Conservation (phyloP, 1,139 yeast species). For the Diutina ranongensis region DNA sequence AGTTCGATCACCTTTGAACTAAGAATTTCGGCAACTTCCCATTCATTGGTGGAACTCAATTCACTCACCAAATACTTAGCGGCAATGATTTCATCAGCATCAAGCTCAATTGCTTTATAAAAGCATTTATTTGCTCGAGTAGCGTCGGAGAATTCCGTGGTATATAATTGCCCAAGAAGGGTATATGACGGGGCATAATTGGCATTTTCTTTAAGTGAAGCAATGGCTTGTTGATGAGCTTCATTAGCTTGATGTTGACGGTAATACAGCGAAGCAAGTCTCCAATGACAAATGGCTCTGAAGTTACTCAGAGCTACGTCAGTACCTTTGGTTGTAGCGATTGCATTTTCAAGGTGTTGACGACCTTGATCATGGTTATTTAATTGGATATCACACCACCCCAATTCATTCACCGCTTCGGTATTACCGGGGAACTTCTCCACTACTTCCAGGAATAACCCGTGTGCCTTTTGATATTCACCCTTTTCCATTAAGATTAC, state of each 20-base stretch:
- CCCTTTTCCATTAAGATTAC: slow-evolving; percentile 61
- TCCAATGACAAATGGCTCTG: slow-evolving; percentile 56
- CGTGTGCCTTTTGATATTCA: slow-evolving; percentile 41
- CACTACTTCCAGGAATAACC: slow-evolving; percentile 40
- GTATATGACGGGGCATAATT: slow-evolving; percentile 71
- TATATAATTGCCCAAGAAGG: slow-evolving; percentile 62
- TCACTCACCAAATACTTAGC: slow-evolving; percentile 63
- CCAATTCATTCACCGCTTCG: slow-evolving; percentile 57
- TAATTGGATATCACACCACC: slow-evolving; percentile 66
- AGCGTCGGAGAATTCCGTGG: slow-evolving; percentile 43
- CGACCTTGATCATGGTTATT: slow-evolving; percentile 46
- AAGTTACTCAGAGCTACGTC: slow-evolving; percentile 42
- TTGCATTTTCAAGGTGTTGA: slow-evolving; percentile 30
- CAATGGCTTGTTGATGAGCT: slow-evolving; percentile 44
- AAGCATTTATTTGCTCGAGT: slow-evolving; percentile 77
- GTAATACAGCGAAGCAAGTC: slow-evolving; percentile 51
- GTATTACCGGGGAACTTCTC: slow-evolving; percentile 38
- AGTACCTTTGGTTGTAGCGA: slow-evolving; percentile 34
- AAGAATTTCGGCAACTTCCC: slow-evolving; percentile 77
- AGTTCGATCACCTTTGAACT: slow-evolving; percentile 55
- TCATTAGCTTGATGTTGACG: slow-evolving; percentile 18
- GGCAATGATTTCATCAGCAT: slow-evolving; percentile 62
- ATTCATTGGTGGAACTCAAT: slow-evolving; percentile 56
- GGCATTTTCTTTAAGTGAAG: slow-evolving; percentile 52
- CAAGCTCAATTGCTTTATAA: slow-evolving; percentile 81